Percentiles rank a stretch among this genome's conserved stretches.
Conservation (phyloP, 306 rosid species). For the Pyrus betulifolia region DNA sequence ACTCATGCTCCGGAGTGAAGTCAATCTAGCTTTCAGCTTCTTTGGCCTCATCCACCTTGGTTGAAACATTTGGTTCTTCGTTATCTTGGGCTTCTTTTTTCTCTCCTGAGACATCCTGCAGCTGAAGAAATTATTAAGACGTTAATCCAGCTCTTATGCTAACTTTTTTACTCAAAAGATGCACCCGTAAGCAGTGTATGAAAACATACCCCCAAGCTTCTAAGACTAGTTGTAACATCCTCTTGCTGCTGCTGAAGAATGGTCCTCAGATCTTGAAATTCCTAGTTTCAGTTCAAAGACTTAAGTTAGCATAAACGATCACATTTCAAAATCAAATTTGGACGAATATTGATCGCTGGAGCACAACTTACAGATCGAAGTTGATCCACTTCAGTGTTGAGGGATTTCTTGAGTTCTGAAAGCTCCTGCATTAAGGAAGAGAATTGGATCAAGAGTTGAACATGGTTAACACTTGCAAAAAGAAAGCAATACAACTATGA, state of each 20-base stretch:
- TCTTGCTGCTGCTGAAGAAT: constrained; percentile 96
- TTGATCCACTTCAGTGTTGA: constrained; percentile 83
- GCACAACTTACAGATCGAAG: constrained; percentile 70
- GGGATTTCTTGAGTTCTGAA: constrained; percentile 82
- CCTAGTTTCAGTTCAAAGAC: constrained; percentile 39
- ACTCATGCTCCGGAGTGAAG: constrained; percentile 7
- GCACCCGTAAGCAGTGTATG: background rate
- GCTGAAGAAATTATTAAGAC: constrained; percentile 31
- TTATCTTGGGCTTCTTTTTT: background rate
- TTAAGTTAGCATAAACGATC: background rate
- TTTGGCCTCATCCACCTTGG: constrained; percentile 28
- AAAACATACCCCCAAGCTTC: constrained; percentile 63
- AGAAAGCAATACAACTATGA: background rate
- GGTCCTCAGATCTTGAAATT: constrained; percentile 83
- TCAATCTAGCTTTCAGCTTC: constrained; percentile 30
- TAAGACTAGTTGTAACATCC: constrained; percentile 78
- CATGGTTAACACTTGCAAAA: constrained; percentile 5
- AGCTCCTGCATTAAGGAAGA: constrained; percentile 60
- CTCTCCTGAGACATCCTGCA: constrained; percentile 52
- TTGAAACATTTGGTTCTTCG: constrained; percentile 26
- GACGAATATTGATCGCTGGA: constrained; percentile 1
- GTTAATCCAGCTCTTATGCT: background rate
- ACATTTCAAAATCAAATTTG: background rate
- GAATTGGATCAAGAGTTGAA: constrained; percentile 7
- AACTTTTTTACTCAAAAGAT: background rate